phyloP scores from a whole-genome alignment of 257 asterid genomes.

The Solanum bulbocastanum region DNA sequence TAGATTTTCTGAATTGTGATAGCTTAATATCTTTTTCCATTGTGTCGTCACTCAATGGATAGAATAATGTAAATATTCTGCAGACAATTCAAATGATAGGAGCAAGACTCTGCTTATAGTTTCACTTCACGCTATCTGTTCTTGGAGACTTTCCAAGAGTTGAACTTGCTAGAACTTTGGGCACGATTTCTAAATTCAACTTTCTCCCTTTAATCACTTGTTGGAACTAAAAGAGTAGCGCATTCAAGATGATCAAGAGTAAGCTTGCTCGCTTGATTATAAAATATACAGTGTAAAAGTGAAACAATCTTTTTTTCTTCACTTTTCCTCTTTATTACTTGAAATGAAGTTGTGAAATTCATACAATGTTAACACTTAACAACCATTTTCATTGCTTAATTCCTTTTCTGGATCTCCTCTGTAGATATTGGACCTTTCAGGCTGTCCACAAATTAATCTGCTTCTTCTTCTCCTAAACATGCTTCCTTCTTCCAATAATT shows the following conservation, averaged over 20 bases:
- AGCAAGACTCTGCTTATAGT: background rate
- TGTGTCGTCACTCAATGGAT: background rate
- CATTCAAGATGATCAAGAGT: background rate
- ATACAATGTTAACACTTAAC: background rate
- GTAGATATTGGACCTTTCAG: slow-evolving; percentile 75
- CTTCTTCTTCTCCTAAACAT: slow-evolving; percentile 43
- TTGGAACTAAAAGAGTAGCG: background rate
- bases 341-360: background rate
- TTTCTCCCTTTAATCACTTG: background rate
- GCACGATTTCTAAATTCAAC: background rate
- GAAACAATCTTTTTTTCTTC: background rate
- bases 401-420: slow-evolving; percentile 16
- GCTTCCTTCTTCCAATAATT: slow-evolving; percentile 29
- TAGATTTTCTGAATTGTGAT: background rate
- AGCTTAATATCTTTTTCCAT: background rate
- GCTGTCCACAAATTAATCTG: slow-evolving; percentile 62
- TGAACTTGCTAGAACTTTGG: background rate
- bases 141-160: background rate
- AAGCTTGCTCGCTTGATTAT: background rate
- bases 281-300: background rate
- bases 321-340: background rate
- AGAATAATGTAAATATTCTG: background rate
- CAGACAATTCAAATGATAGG: background rate
- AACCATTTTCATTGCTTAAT: background rate
- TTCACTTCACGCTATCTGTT: background rate